Conservation (phyloP, 257 asterid genomes). For the Solanum virginianum region DNA sequence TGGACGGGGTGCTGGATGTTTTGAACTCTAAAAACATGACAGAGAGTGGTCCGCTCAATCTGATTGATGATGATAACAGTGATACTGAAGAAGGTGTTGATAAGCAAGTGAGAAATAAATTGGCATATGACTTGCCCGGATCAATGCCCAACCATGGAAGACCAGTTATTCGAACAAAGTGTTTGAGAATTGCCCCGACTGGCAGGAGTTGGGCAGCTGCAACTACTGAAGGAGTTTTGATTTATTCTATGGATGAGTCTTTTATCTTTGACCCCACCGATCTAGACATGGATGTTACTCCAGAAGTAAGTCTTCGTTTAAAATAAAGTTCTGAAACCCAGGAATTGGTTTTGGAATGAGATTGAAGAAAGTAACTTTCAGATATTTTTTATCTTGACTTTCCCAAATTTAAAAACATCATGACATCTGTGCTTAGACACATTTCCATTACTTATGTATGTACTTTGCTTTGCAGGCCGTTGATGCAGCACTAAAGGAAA, state of each 20-base stretch:
- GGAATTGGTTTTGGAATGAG: neutral
- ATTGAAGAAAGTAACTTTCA: neutral
- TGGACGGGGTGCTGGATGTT: constrained; percentile 92
- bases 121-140: constrained; percentile 84
- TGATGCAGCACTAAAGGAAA: constrained; percentile 61
- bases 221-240: constrained; percentile 88
- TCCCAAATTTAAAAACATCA: neutral
- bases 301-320: constrained; percentile 47
- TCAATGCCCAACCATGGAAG: constrained; percentile 85
- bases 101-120: constrained; percentile 48
- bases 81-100: constrained; percentile 87
- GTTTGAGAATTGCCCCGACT: constrained; percentile 92
- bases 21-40: constrained; percentile 93
- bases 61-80: constrained; percentile 77
- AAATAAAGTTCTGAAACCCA: neutral
- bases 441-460: neutral
- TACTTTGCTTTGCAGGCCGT: constrained; percentile 49
- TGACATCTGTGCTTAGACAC: neutral
- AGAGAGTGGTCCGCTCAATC: constrained; percentile 82
- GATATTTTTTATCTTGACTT: neutral
- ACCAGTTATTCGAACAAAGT: constrained; percentile 72
- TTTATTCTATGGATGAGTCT: constrained; percentile 88
- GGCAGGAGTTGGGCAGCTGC: constrained; percentile 99
- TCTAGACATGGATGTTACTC: constrained; percentile 94
- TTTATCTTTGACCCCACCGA: constrained; percentile 96